Base-by-base conservation (phyloP, 768 basidiomycete species). In the Lentinula sp. region DNA sequence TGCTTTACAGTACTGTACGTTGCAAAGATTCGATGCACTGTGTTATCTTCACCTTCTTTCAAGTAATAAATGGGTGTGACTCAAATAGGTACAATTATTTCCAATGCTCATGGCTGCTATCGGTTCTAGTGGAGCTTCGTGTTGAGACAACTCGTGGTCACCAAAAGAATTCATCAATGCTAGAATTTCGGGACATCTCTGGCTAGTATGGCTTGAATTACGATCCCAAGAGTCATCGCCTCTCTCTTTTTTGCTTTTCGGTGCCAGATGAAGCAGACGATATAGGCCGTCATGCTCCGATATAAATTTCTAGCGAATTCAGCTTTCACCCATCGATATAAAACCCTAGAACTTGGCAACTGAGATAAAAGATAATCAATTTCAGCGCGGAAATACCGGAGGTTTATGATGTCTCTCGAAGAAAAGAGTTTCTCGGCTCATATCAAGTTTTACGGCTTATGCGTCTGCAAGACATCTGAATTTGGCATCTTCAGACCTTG, bases 321-420 rank as follows among this genome's bases (percentile, higher is more conserved):
- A n/a, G 15, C 6, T n/a, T 18, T 16, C 6, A 16, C 42, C 6
- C 42, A 43, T 43, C 15, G 16, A 43, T 43, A 9, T 23, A 7
- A 20, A 20, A 20, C n/a, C 18, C 43, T 18, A 45, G 43, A 45
- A 45, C 28, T 28, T 28, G 28, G 4, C 1, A 8, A 8, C 43
- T 45, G 16, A 7, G 18, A 41, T 12, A 10, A 41, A 41, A 41
- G 39, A 28, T 28, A 53, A 10, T 15, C 32, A 18, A 9, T 15
- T 67, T 79, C 39, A 63, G 37, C 53, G 53, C 33, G 36, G 53
- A 39, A 54, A 54, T 54, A 35, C 53, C 53, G 53, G 53, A 54
- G 12, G 20, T 54, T 54, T 39, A 20, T 20, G 33, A 33, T 16
- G 16, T 35, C 12, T 33, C 3, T 28, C 18, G 15, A 32, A 32